A percentile compares a stretch with the other conserved stretches of the same genome.
phyloP scores from a whole-genome alignment of 2,329 filamentous ascomycete species.

The Fusarium penzigii region DNA sequence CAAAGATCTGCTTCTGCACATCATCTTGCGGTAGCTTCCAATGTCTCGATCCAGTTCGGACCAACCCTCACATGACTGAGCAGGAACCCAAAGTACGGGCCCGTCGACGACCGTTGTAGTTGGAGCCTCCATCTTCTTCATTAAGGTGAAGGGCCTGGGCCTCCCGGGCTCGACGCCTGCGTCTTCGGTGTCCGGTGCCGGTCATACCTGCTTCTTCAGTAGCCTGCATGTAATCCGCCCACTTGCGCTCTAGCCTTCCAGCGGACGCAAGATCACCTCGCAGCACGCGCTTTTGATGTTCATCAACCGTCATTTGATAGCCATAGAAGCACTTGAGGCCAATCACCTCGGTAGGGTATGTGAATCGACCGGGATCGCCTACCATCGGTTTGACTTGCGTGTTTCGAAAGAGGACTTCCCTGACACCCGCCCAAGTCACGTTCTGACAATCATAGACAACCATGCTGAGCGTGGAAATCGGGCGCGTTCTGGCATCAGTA shows the following conservation, averaged over 20 bases:
- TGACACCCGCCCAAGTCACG: slow-evolving; percentile 89
- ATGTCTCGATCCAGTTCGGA: not conserved
- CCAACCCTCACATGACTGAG: slow-evolving; percentile 58
- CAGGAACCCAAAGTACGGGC: slow-evolving; percentile 66
- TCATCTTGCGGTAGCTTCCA: too few relatives aligned
- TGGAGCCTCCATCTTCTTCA: slow-evolving; percentile 70
- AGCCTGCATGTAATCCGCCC: slow-evolving; percentile 92
- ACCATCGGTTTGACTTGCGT: slow-evolving; percentile 64
- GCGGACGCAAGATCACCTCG: slow-evolving; percentile 75
- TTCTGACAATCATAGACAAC: slow-evolving; percentile 90
- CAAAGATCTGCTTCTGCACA: not conserved
- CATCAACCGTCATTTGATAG: slow-evolving; percentile 92
- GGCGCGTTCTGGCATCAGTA: slow-evolving; percentile 41
- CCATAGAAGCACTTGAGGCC: slow-evolving; percentile 91
- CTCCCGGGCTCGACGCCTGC: slow-evolving; percentile 77
- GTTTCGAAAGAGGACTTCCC: slow-evolving; percentile 84
- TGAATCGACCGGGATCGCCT: slow-evolving; percentile 40
- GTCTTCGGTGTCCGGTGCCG: slow-evolving; percentile 66
- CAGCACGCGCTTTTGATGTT: slow-evolving; percentile 85
- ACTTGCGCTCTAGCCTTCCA: slow-evolving; percentile 80
- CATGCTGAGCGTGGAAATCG: slow-evolving; percentile 67
- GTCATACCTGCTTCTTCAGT: slow-evolving; percentile 77
- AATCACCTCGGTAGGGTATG: slow-evolving; percentile 78
- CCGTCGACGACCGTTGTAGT: slow-evolving; percentile 55
- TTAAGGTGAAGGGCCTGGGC: slow-evolving; percentile 78